Evolutionary conservation across 2,329 filamentous ascomycete genomes (phyloP), one percentile per base, ranked within the genome.

Genomic region (Neopestalotiopsis sp.): DNA sequence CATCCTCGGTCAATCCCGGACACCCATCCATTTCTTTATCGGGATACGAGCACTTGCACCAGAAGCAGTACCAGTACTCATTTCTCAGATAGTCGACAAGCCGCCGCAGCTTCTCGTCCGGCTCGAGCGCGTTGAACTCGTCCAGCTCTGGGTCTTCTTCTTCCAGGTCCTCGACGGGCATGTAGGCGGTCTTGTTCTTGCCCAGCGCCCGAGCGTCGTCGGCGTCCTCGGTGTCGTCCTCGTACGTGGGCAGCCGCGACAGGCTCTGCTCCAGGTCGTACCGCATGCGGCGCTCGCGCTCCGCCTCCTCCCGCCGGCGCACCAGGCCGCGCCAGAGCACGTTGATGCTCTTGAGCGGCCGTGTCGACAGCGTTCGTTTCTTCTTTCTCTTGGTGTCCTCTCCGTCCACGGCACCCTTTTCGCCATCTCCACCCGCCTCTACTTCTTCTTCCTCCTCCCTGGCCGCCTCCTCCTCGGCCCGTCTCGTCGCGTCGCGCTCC

Each of bases 11-110:
- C 45, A 91, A 68, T 0, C 96, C 96, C 0, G 96, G 95, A 84
- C 96, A 99, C 0, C 93, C 95, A 13, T 96, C 94, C 91, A 98
- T 91, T 45, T 83, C 81, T 45, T 83, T 83, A 76, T 94, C 90
- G 0, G 90, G 88, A 78, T 98, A 99, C 66, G 85, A 84, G 80
- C 88, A 92, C 79, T 98, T 98, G 81, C 96, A 99, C 93, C 95
- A 99, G 78, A 98, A 97, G 82, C 96, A 99, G 78, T 99, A 99
- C 59, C 86, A 81, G 76, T 94, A 89, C 76, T 88, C 87, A 63
- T 89, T 84, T 49, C 96, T 88, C 67, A 99, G 79, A 79, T 93
- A 90, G 20, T 82, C 79, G 10, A 97, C 86, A 14, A 97, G 79
- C 73, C 84, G 89, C 9, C 84, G 81, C 71, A 98, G 81, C 72